Conservation (phyloP, 129 eudicot genomes). For the Helianthus tuberosus region DNA sequence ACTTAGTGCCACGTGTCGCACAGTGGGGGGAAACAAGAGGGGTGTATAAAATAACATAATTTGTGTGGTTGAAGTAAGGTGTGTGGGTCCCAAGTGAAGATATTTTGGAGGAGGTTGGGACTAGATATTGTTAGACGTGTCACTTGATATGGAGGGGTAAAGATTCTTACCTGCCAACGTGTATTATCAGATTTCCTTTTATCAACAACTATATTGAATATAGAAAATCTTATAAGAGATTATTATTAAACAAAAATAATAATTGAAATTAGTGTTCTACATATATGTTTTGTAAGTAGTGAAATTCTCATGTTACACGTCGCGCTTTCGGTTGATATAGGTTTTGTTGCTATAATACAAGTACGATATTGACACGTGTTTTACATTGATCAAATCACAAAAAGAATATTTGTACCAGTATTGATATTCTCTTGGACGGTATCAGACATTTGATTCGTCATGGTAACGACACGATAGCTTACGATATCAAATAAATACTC, state of each 20-base stretch:
- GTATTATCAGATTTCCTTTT: conserved; percentile 9
- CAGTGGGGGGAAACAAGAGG: not conserved
- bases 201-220: not conserved
- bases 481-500: too few relatives aligned
- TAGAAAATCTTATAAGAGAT: too few relatives aligned
- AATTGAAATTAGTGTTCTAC: not conserved
- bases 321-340: too few relatives aligned
- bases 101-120: conserved; percentile 18
- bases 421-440: too few relatives aligned
- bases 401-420: too few relatives aligned
- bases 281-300: too few relatives aligned
- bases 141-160: conserved; percentile 22
- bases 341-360: too few relatives aligned
- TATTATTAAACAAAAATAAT: not conserved
- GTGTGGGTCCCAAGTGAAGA: conserved; percentile 35
- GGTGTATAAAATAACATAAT: conserved; percentile 5
- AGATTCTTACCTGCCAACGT: conserved; percentile 17
- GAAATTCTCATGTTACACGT: too few relatives aligned
- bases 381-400: too few relatives aligned
- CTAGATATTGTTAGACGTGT: conserved; percentile 25
- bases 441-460: too few relatives aligned
- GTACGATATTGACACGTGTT: too few relatives aligned
- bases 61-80: conserved; percentile 27
- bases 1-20: conserved; percentile 28
- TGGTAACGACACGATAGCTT: too few relatives aligned